phyloP scores from a whole-genome alignment of 805 yeast species.

The Lachancea nothofagi region DNA sequence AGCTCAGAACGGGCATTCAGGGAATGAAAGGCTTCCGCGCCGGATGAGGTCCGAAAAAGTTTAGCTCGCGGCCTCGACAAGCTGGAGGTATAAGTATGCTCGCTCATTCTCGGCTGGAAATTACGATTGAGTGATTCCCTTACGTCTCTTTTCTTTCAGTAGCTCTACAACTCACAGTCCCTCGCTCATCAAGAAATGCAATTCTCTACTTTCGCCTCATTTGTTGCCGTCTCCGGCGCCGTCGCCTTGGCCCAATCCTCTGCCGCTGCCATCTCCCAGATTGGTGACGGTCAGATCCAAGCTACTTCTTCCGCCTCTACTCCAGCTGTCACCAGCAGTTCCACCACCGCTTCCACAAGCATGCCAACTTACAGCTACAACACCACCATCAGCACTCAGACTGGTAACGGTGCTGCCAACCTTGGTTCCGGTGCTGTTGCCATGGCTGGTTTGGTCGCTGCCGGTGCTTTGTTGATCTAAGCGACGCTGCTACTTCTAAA shows the following conservation, averaged over 20 bases:
- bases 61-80: too few species aligned
- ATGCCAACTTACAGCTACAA: conserved; percentile 21
- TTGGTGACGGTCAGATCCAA: conserved; percentile 36
- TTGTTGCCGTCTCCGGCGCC: conserved; percentile 31
- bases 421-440: conserved; percentile 18
- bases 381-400: conserved; percentile 12
- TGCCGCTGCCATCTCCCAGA: conserved; percentile 39
- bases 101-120: too few species aligned
- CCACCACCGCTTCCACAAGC: conserved; percentile 15
- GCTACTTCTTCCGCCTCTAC: conserved; percentile 24
- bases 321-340: conserved; percentile 18
- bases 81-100: too few species aligned
- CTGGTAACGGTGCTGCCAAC: conserved; percentile 22
- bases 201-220: conserved; percentile 37
- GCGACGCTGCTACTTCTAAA: too few species aligned
- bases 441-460: conserved; percentile 23
- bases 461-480: conserved; percentile 25
- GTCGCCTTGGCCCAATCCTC: conserved; percentile 21
- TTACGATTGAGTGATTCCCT: too few species aligned
- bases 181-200: conserved; percentile 28
- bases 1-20: too few species aligned
- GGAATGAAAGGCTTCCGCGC: too few species aligned
- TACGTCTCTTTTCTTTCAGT: too few species aligned
- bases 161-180: too few species aligned
- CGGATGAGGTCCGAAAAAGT: too few species aligned